phyloP scores from a whole-genome alignment of 768 basidiomycete genomes.

The Phanerodontia chrysosporium region DNA sequence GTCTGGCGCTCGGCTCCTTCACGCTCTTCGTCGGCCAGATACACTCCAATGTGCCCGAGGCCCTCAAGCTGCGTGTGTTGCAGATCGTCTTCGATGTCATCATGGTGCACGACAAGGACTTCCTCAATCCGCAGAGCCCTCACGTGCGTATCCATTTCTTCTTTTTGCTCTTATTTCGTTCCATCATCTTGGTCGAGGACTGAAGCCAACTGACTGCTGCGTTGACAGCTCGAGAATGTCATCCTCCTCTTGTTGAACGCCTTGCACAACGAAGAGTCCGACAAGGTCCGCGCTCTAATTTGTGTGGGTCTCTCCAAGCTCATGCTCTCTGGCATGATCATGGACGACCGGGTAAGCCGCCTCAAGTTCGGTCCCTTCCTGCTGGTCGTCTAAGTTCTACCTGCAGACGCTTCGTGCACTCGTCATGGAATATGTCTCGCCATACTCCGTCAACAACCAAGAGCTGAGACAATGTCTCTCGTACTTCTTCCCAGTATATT shows the following conservation, averaged over 20 bases:
- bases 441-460: conserved; percentile 76
- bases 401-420: conserved; percentile 44
- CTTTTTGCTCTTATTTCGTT: no score
- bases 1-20: conserved; percentile 62
- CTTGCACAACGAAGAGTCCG: conserved; percentile 50
- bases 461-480: conserved; percentile 81
- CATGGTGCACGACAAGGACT: conserved; percentile 73
- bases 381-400: not conserved
- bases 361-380: not conserved
- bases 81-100: conserved; percentile 82
- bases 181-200: no score
- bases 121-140: conserved; percentile 44
- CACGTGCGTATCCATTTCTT: conserved; percentile 23
- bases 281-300: conserved; percentile 65
- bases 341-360: conserved; percentile 59
- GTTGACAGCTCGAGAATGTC: conserved; percentile 45
- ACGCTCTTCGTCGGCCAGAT: conserved; percentile 82
- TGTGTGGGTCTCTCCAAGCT: conserved; percentile 86
- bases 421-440: conserved; percentile 67
- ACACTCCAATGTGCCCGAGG: conserved; percentile 50
- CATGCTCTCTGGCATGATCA: conserved; percentile 69
- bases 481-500: conserved; percentile 84
- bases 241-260: conserved; percentile 62
- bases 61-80: conserved; percentile 65
- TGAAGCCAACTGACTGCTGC: not conserved